A percentile compares a stretch with the other conserved stretches of the same genome.
Conservation (phyloP, 805 yeast genomes). For the Nakazawaea wickerhamii region DNA sequence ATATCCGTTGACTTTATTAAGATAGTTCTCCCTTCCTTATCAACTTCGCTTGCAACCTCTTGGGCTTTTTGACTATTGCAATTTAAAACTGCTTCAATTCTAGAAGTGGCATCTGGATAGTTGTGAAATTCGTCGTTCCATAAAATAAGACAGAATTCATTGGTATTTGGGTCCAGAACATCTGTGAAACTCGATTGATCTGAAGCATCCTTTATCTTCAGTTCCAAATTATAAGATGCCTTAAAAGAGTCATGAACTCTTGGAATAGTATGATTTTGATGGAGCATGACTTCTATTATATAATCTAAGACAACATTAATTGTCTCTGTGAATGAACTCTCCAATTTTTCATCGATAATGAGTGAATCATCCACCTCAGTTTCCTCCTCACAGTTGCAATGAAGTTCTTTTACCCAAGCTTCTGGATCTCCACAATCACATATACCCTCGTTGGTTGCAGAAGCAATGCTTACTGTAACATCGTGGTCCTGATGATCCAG, state of each 20-base stretch:
- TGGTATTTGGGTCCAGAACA: conserved; percentile 29
- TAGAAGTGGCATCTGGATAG: conserved; percentile 22
- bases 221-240: conserved; percentile 8
- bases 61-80: conserved; percentile 22
- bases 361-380: conserved; percentile 5
- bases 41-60: conserved; percentile 38
- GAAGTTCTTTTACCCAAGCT: conserved; percentile 50
- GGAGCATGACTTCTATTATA: conserved; percentile 37
- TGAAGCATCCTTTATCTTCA: conserved; percentile 2
- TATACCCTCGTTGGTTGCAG: conserved; percentile 46
- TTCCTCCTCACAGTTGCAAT: conserved; percentile 38
- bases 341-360: conserved; percentile 13
- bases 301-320: conserved; percentile 34
- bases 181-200: conserved; percentile 2
- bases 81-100: conserved; percentile 11
- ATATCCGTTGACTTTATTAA: conserved; percentile 29
- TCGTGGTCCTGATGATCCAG: conserved; percentile 65
- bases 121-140: conserved; percentile 80
- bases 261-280: conserved; percentile 35
- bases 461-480: conserved; percentile 46
- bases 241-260: conserved; percentile 22
- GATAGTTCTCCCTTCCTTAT: conserved; percentile 44
- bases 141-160: conserved; percentile 44
- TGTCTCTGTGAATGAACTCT: conserved; percentile 22
- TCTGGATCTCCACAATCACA: conserved; percentile 73